Evolutionary conservation across 1,284 basidiomycete species (phyloP).

Genomic region (Sporisorium reilianum): DNA sequence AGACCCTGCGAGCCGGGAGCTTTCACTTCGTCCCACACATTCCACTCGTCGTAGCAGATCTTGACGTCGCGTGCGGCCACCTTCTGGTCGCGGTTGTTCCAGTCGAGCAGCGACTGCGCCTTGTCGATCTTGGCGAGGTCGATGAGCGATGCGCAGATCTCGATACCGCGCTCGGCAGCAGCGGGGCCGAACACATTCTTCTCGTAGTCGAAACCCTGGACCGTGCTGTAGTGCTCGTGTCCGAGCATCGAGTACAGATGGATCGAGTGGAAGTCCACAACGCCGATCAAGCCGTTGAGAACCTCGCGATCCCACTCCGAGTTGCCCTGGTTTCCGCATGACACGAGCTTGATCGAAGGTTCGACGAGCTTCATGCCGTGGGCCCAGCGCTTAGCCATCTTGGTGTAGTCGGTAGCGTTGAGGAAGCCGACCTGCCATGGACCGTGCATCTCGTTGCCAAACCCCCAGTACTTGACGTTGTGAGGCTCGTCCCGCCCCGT

Average conservation of each 20-base stretch:
- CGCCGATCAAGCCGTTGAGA: slow-evolving; percentile 68
- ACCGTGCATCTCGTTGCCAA: slow-evolving; percentile 74
- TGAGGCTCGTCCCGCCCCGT: slow-evolving; percentile 76
- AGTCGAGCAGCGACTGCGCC: slow-evolving; percentile 35
- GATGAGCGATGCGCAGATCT: slow-evolving; percentile 70
- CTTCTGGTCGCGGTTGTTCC: slow-evolving; percentile 42
- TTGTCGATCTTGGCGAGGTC: slow-evolving; percentile 68
- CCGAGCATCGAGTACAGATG: slow-evolving; percentile 65
- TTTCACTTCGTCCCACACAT: slow-evolving; percentile 74
- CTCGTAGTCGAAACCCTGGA: slow-evolving; percentile 71
- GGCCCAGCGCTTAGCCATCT: slow-evolving; percentile 76
- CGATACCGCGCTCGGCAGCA: slow-evolving; percentile 70
- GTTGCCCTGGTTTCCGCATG: slow-evolving; percentile 75
- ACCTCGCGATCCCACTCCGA: slow-evolving; percentile 70
- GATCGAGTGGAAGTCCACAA: slow-evolving; percentile 70
- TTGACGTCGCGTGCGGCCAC: slow-evolving; percentile 48
- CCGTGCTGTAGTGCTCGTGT: slow-evolving; percentile 51
- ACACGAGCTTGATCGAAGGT: slow-evolving; percentile 74
- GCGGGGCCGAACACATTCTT: slow-evolving; percentile 72
- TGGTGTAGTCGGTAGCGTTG: slow-evolving; percentile 75
- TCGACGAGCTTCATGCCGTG: slow-evolving; percentile 77
- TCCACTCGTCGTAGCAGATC: slow-evolving; percentile 76
- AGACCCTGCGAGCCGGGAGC: slow-evolving; percentile 72
- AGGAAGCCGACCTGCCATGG: slow-evolving; percentile 79
- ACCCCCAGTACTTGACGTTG: slow-evolving; percentile 72